Evolutionary conservation across 2,329 filamentous ascomycete genomes (phyloP), one percentile per base, ranked within the genome.

Genomic region (Fusarium aywerte): DNA sequence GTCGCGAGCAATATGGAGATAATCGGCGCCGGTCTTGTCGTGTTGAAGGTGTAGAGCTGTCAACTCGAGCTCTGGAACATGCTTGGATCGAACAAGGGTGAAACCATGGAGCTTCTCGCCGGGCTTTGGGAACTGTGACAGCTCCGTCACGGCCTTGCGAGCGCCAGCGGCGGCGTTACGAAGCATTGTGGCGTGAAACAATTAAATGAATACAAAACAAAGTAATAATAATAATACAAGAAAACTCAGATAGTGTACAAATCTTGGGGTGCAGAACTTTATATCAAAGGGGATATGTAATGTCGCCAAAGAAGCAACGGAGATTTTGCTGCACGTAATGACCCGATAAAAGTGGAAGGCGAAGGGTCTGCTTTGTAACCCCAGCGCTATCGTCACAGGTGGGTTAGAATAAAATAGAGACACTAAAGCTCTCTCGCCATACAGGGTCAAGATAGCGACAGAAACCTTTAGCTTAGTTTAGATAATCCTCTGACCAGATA

Each of bases 21-120:
- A 97, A 71, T 99, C 93, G 67, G 96, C 96, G 62, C 94, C 93
- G 0, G 96, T 99, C 83, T 94, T 94, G 81, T 98, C 92, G 77
- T 99, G 96, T 74, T 92, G 90, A 66, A 99, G 86, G 67, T 96
- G 92, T 52, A 98, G 80, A 7, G 96, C 96, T 2, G 94, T 97
- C 75, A 99, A 81, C 79, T 98, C 92, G 47, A 98, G 87, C 82
- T 99, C 96, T 1, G 94, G 93, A 3, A 99, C 92, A 80, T 97
- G 92, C 81, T 97, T 97, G 63, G 91, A 88, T 63, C 95, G 89
- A 74, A 94, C 84, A 53, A 99, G 83, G 0, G 94, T 97, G 81
- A 99, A 99, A 74, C 96, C 96, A 78, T 98, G 92, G 38, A 98
- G 86, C 80, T 92, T 90, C 76, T 95, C 90, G 75, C 96, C 96